Evolutionary conservation across 1,284 basidiomycete genomes (phyloP), one percentile per base, ranked within the genome.

Genomic region (Sanghuangporus weigelae): DNA sequence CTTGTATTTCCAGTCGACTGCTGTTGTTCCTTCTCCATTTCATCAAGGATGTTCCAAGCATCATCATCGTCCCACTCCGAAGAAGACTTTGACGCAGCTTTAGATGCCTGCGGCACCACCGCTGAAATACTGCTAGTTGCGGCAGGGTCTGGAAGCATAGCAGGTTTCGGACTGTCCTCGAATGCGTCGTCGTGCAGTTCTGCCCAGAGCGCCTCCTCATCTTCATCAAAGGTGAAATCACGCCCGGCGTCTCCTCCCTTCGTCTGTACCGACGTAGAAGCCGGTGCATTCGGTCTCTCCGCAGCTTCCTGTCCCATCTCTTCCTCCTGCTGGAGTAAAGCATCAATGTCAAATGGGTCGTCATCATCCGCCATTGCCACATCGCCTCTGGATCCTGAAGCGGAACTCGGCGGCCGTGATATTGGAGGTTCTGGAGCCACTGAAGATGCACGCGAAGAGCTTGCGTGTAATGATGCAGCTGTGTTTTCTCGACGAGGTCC

Each of bases 21-120:
- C 36, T 65, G 62, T 58, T 69, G 68, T 50, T 72, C 73, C 53
- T 70, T 67, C 73, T 85, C 84, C 67, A 85, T 78, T 70, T 90
- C 86, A 56, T 81, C 75, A 59, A 88, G 72, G 35, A 88, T 76
- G 66, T 87, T 83, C 84, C 87, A 88, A 81, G 90, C 84, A 5
- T 87, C 84, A 50, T 86, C 82, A 59, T 87, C 84, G 19, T 82
- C 80, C 54, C 69, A 71, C 38, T 69, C 71, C 63, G 66, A 68
- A 63, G 65, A 63, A 38, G 57, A 51, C 48, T 69, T 63, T 19
- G 39, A 60, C 3, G 59, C 59, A 35, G 51, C 23, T 51, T 31
- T 35, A 4, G 53, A 57, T 57, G 54, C 57, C 23, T 59, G 53
- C 10, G 49, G 62, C 51, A 35, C 44, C 36, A 5, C 35, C 14